A percentile compares a stretch with the other conserved stretches of the same genome.
These are phyloP conservation scores for Fusarium penzigii DNA, from an alignment of 2,329 filamentous ascomycete genomes.

Conservation along the genomic window DNA sequence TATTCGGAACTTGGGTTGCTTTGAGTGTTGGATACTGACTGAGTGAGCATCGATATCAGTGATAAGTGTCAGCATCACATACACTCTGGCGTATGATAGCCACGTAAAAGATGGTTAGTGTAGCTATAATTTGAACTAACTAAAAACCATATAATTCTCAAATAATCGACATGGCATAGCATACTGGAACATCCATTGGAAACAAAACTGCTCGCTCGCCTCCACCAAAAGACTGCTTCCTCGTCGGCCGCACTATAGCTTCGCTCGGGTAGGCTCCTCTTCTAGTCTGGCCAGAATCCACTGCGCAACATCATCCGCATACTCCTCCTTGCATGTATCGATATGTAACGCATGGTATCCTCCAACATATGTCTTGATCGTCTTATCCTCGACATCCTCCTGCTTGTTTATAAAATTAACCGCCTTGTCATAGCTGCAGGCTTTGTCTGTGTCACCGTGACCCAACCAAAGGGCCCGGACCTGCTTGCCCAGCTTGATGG, in stretches of 20 bases:
- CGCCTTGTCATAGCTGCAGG: conserved; percentile 66
- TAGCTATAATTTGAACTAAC: too few species aligned
- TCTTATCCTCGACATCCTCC: conserved; percentile 62
- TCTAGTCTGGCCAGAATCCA: conserved; percentile 60
- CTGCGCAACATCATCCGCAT: conserved; percentile 59
- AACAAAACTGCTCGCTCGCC: background rate
- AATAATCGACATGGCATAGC: too few species aligned
- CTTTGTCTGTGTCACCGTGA: conserved; percentile 75
- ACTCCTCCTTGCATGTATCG: conserved; percentile 56
- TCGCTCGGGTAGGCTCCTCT: conserved; percentile 33
- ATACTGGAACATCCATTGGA: too few species aligned
- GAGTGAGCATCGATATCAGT: too few species aligned
- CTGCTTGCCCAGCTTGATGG: conserved; percentile 50
- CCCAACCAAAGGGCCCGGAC: conserved; percentile 69
- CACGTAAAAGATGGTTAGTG: too few species aligned
- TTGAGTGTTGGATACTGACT: too few species aligned
- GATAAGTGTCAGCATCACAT: too few species aligned
- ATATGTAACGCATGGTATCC: conserved; percentile 75
- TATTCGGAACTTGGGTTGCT: too few species aligned
- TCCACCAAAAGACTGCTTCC: too few species aligned
- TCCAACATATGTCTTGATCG: conserved; percentile 73
- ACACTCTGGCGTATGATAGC: too few species aligned
- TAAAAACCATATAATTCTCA: too few species aligned
- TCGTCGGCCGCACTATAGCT: conserved; percentile 34
- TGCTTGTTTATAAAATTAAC: conserved; percentile 63